Evolutionary conservation across 805 yeast species (phyloP).

Genomic region (Suhomyces canberraensis): DNA sequence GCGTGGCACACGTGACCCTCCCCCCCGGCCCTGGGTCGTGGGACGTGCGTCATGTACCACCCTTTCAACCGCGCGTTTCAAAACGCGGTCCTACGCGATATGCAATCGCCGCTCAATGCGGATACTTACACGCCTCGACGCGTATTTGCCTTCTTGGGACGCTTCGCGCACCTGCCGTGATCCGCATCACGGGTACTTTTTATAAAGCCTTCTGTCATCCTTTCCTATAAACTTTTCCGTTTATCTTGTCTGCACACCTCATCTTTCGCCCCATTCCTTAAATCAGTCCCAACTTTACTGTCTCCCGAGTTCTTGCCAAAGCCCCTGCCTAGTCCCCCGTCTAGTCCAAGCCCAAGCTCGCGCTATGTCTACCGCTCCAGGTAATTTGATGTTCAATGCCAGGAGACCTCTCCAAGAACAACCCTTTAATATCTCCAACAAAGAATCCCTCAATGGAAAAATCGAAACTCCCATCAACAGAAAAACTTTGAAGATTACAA

Average conservation of each 20-base stretch:
- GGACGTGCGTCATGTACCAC: too few relatives aligned
- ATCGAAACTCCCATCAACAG: conserved; percentile 26
- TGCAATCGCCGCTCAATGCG: neutral
- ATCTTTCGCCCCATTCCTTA: neutral
- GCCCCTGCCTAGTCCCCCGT: neutral
- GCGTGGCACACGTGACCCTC: too few relatives aligned
- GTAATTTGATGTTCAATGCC: conserved; percentile 2
- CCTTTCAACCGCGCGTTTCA: conserved; percentile 7
- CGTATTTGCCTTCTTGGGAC: conserved; percentile 1
- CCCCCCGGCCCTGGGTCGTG: too few relatives aligned
- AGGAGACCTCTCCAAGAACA: conserved; percentile 12
- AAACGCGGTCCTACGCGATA: conserved; percentile 6
- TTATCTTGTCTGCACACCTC: neutral
- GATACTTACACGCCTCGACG: conserved; percentile 3
- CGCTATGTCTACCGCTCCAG: conserved; percentile 7
- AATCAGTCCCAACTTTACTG: too few relatives aligned
- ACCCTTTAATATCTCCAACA: conserved; percentile 7
- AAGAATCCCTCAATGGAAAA: neutral
- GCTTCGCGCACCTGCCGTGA: conserved; percentile 2
- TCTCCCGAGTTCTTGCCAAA: too few relatives aligned
- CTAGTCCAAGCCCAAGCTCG: neutral
- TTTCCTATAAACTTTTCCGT: conserved; percentile 3
- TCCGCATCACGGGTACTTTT: conserved; percentile 3
- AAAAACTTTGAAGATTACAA: conserved; percentile 25
- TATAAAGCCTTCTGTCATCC: conserved; percentile 1